phyloP scores from a whole-genome alignment of 495 filamentous ascomycete species.

The Hypoxylon fragiforme region DNA sequence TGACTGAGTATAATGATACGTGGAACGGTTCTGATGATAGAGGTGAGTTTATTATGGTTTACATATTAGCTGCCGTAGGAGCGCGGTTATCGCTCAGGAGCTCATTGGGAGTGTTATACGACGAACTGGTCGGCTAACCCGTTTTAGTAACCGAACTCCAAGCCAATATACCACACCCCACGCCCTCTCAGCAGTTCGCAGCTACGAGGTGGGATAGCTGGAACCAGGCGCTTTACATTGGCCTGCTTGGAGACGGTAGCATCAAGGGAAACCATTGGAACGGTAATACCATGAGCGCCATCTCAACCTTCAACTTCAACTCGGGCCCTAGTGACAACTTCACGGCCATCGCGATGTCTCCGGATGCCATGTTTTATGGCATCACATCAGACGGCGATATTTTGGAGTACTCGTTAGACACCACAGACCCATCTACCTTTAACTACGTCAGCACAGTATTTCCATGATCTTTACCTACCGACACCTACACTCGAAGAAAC shows the following conservation, averaged over 20 bases:
- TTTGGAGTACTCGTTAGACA: slow-evolving; percentile 26
- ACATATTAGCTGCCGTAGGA: background rate
- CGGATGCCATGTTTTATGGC: slow-evolving; percentile 32
- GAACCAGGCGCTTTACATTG: slow-evolving; percentile 24
- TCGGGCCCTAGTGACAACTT: slow-evolving; percentile 24
- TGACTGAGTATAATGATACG: slow-evolving; percentile 25
- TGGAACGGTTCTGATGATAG: slow-evolving; percentile 19
- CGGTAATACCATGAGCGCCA: slow-evolving; percentile 10
- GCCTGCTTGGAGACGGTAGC: slow-evolving; percentile 12
- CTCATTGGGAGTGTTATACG: background rate
- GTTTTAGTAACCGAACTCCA: slow-evolving; percentile 21
- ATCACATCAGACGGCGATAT: slow-evolving; percentile 28
- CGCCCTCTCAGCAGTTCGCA: slow-evolving; percentile 28
- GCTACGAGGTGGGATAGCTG: slow-evolving; percentile 24
- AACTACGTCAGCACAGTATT: slow-evolving; percentile 25
- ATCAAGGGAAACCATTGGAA: slow-evolving; percentile 22
- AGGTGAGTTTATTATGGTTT: slow-evolving; percentile 12
- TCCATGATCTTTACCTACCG: slow-evolving; percentile 15
- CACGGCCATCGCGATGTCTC: slow-evolving; percentile 28
- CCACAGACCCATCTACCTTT: slow-evolving; percentile 22
- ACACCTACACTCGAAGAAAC: too few species aligned
- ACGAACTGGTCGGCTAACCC: slow-evolving; percentile 6
- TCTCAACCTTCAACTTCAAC: slow-evolving; percentile 6
- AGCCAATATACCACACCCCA: slow-evolving; percentile 22
- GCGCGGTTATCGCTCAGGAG: too few species aligned